Evolutionary conservation across 2,329 filamentous ascomycete genomes (phyloP).

Genomic region (Trichoderma guizhouense): DNA sequence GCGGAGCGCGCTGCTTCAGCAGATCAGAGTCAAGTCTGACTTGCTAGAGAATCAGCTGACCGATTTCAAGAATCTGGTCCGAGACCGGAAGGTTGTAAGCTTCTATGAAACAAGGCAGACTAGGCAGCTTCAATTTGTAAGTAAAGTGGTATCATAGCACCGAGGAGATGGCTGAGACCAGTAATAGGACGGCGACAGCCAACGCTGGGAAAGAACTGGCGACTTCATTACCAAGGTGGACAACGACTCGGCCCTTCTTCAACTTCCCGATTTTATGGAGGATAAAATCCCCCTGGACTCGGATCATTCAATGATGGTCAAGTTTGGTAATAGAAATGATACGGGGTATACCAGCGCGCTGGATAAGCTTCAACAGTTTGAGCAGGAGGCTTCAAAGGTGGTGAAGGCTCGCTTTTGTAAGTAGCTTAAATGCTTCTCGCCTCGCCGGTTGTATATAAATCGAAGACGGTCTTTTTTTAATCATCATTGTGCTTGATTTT

Average conservation of each 20-base stretch:
- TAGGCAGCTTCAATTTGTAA: background rate
- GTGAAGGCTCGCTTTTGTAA: background rate
- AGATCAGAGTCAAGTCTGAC: background rate
- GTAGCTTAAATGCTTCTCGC: background rate
- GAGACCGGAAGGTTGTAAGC: background rate
- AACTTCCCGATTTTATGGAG: background rate
- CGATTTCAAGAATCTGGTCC: background rate
- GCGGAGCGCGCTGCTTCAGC: background rate
- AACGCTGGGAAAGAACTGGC: background rate
- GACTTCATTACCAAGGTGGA: background rate
- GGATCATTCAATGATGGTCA: background rate
- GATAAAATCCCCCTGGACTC: background rate
- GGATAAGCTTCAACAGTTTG: background rate
- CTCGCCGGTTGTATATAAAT: background rate
- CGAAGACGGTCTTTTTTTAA: background rate
- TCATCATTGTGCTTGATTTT: background rate
- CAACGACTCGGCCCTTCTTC: background rate
- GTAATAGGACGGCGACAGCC: background rate
- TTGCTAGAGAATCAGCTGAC: background rate
- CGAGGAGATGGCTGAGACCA: background rate
- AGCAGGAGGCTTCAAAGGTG: background rate
- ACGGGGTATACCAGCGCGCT: background rate
- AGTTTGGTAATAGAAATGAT: background rate
- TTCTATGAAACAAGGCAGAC: background rate
- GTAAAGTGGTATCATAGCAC: background rate